phyloP scores from a whole-genome alignment of 257 asterid species.

The Solanum dulcamara region DNA sequence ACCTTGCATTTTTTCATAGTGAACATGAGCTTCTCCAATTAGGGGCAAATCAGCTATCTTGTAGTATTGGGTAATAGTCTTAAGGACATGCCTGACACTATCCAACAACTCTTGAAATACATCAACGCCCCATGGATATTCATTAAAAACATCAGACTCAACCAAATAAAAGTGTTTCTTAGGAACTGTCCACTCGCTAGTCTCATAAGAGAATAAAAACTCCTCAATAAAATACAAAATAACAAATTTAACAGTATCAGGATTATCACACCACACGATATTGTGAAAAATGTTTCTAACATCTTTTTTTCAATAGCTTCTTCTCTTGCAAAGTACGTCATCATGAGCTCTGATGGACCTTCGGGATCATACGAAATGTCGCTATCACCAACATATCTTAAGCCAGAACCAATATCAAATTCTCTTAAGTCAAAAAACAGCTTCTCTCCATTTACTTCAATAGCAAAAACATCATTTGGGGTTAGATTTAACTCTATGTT shows the following conservation, averaged over 20 bases:
- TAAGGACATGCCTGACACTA: no score
- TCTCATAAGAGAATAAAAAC: not conserved
- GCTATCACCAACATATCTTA: not conserved
- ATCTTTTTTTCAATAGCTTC: no score
- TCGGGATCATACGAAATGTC: not conserved
- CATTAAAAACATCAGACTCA: not conserved
- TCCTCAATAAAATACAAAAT: not conserved
- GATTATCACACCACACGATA: not conserved
- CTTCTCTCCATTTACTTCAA: not conserved
- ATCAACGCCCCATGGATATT: not conserved
- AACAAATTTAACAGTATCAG: not conserved
- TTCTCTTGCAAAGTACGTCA: not conserved
- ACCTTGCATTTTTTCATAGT: no score
- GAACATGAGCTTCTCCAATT: no score
- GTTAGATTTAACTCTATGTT: not conserved
- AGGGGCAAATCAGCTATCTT: not conserved
- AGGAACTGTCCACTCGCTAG: not conserved
- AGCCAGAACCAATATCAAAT: not conserved
- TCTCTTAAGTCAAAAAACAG: not conserved
- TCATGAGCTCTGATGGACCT: not conserved
- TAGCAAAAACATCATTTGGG: not conserved
- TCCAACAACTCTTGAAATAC: not conserved
- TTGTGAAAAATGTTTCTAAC: not conserved
- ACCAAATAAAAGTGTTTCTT: not conserved
- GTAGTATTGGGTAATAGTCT: not conserved